These are phyloP conservation scores for Cryphonectria nitschkei DNA, from an alignment of 2,329 filamentous ascomycete genomes.

Conservation along the genomic window DNA sequence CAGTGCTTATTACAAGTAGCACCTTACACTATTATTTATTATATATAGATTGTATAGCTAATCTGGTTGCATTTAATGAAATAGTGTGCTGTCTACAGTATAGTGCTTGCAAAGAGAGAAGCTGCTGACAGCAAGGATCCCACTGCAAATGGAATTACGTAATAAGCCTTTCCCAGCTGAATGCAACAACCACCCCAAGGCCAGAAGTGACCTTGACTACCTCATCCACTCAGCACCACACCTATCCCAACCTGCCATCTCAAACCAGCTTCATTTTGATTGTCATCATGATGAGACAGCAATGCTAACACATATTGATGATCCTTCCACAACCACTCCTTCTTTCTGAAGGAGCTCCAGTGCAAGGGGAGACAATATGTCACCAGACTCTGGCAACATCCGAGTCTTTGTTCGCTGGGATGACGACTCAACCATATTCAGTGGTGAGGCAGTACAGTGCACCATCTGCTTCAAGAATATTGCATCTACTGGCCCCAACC, in stretches of 20 bases:
- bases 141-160: neutral
- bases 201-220: neutral
- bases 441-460: conserved; percentile 93
- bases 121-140: too few relatives aligned
- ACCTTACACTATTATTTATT: too few relatives aligned
- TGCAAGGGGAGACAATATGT: conserved; percentile 47
- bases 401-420: conserved; percentile 96
- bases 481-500: conserved; percentile 46
- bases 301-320: conserved; percentile 28
- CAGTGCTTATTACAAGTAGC: too few relatives aligned
- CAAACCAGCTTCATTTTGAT: neutral
- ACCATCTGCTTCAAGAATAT: conserved; percentile 96
- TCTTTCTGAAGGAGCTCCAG: conserved; percentile 41
- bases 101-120: too few relatives aligned
- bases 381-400: conserved; percentile 69
- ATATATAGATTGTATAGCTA: too few relatives aligned
- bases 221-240: neutral
- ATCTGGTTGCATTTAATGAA: too few relatives aligned
- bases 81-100: too few relatives aligned
- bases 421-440: conserved; percentile 76
- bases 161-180: neutral
- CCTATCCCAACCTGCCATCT: neutral
- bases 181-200: neutral
- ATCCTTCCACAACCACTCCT: conserved; percentile 34
- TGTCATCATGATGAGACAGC: conserved; percentile 12